Evolutionary conservation across 208 protist genomes (phyloP).

Genomic region (Acanthamoeba pearcei): DNA sequence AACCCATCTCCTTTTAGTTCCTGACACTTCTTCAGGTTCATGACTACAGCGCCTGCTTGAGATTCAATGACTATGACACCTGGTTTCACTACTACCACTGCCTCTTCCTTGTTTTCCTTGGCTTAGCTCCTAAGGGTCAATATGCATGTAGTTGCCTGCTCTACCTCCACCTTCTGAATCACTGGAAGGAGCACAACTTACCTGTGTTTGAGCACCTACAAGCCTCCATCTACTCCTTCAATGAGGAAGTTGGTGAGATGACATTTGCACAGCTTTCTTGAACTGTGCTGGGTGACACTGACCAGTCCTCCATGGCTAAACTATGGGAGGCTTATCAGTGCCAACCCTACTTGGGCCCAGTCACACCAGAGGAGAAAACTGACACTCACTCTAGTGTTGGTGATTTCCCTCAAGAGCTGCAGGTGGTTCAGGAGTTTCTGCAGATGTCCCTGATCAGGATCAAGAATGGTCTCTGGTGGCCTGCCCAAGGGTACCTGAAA

Average conservation of each 20-base stretch:
- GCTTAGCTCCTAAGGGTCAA: background rate
- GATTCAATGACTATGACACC: too few species aligned
- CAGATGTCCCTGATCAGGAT: too few species aligned
- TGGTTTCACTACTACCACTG: too few species aligned
- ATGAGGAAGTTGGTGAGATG: background rate
- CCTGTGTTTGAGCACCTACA: background rate
- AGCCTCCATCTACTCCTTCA: background rate
- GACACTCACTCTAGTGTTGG: too few species aligned
- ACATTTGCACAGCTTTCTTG: background rate
- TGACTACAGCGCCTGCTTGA: too few species aligned
- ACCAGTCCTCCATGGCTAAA: background rate
- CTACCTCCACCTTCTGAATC: background rate
- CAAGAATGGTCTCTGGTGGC: too few species aligned
- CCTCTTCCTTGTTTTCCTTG: background rate
- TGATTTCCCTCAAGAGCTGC: background rate
- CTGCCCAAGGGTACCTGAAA: too few species aligned
- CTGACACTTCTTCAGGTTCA: too few species aligned
- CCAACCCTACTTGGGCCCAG: background rate
- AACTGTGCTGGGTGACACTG: background rate
- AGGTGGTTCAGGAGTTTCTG: too few species aligned
- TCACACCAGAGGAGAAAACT: too few species aligned
- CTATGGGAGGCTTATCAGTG: background rate
- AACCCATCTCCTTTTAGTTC: too few species aligned
- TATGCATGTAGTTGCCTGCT: background rate
- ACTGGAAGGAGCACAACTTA: background rate